Percentiles rank a stretch among this genome's conserved stretches.
Conservation (phyloP, 202 grass and related monocot genomes). For the Setaria viridis region DNA sequence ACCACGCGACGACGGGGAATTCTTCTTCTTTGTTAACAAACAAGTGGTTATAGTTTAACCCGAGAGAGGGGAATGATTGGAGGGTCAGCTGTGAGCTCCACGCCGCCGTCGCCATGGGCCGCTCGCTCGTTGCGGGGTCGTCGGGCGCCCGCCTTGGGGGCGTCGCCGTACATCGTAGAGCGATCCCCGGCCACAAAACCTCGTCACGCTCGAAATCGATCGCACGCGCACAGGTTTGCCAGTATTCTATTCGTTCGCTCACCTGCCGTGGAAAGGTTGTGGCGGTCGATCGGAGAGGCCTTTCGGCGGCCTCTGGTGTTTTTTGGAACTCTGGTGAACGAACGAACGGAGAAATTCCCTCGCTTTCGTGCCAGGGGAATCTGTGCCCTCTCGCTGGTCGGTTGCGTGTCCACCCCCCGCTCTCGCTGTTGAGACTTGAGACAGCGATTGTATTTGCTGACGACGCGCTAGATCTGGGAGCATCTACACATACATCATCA, state of each 20-base stretch:
- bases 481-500: too few relatives aligned
- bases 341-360: too few relatives aligned
- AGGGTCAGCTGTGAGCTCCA: not conserved
- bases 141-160: not conserved
- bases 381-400: not conserved
- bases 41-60: not conserved
- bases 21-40: not conserved
- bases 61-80: not conserved
- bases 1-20: not conserved
- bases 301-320: not conserved
- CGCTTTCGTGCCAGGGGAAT: not conserved
- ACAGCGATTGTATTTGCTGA: not conserved
- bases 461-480: too few relatives aligned
- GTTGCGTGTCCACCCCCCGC: not conserved
- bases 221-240: not conserved
- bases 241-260: not conserved
- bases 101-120: not conserved
- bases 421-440: too few relatives aligned
- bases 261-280: too few relatives aligned
- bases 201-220: conserved; percentile 43
- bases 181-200: conserved; percentile 60
- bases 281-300: too few relatives aligned
- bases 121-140: not conserved
- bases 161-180: not conserved
- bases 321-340: not conserved